Conservation (phyloP, 352 stramenopile species). For the Phytophthora nicotianae region DNA sequence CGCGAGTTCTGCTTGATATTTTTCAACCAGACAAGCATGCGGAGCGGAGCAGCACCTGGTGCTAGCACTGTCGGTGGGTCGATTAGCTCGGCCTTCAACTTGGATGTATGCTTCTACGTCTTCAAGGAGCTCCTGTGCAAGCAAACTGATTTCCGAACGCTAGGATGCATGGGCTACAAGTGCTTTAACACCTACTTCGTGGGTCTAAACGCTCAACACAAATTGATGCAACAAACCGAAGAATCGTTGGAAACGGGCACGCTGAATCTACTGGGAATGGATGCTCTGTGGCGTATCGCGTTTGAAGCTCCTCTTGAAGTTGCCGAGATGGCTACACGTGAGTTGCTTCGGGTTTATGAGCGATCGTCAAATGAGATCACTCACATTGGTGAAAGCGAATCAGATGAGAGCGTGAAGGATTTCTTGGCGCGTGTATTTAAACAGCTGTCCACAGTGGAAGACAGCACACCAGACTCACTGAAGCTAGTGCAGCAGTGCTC, state of each 20-base stretch:
- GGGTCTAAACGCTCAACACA: constrained; percentile 68
- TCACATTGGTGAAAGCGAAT: constrained; percentile 16
- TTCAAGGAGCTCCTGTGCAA: constrained; percentile 85
- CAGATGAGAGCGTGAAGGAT: constrained; percentile 62
- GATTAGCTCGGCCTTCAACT: constrained; percentile 77
- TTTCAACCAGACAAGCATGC: constrained; percentile 83
- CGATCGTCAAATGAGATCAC: constrained; percentile 46
- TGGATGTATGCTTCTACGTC: constrained; percentile 80
- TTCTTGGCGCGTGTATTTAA: constrained; percentile 84
- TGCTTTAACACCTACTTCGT: constrained; percentile 91
- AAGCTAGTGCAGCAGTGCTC: constrained; percentile 83
- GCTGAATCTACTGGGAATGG: constrained; percentile 67
- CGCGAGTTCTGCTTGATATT: constrained; percentile 85
- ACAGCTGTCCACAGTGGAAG: constrained; percentile 58
- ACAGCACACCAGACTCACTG: constrained; percentile 55
- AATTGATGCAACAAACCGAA: constrained; percentile 34
- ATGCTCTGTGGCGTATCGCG: constrained; percentile 84
- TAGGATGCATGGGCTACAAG: constrained; percentile 81
- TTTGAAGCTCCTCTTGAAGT: constrained; percentile 83
- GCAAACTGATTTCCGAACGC: constrained; percentile 74
- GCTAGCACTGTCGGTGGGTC: constrained; percentile 30
- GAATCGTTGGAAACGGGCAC: constrained; percentile 24
- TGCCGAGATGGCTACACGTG: constrained; percentile 73
- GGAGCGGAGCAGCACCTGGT: constrained; percentile 28
- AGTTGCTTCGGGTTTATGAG: constrained; percentile 84